Evolutionary conservation across 75 land plant genomes (phyloP), one percentile per base, ranked within the genome.

Genomic region (Chamaecyparis obtusa): DNA sequence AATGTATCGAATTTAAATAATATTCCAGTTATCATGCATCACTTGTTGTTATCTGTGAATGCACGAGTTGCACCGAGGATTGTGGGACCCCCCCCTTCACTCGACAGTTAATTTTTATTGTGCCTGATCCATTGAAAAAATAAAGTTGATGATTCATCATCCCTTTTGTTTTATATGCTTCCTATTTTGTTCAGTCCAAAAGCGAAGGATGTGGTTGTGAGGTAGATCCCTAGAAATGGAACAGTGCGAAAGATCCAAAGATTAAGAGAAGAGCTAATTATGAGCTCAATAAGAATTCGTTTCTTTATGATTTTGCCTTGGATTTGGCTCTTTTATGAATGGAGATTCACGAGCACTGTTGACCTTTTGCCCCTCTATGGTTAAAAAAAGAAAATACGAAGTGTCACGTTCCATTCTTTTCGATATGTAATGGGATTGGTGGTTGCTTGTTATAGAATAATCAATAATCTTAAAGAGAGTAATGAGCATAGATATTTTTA

Each of bases 61-160:
- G 76, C 76, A 72, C 76, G 76, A 72, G 76, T 72, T 72, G 75
- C 36, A 72, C 76, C 76, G 27, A 72, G 76, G 35, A 72, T 2
- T 13, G 76, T 72, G 76, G 76, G 76, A 13, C 76, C 76, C 33
- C 33, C 2, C 14, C 76, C 36, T 11, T 33, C 3, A 11, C 36
- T 5, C 9, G 15, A 13, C 76, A 72, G 32, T 72, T 32, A 72
- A 72, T 51, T 51, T 51, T 51, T 51, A 48, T 48, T 48, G 9
- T 48, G 49, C 9, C 49, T 48, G 49, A 9, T 48, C 49, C 49
- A 48, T 48, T 48, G 10, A 48, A 51, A 51, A 51, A 1, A 51
- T 1, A 11, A 51, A 51, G 15, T 51, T 10, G 54, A 64, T 64
- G n/a, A 6, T 24, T 64, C 64, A 57, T 64, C 64, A 57, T 57